Conservation (phyloP, 148 eudicot genomes). For the Salicornia ramosissima region DNA sequence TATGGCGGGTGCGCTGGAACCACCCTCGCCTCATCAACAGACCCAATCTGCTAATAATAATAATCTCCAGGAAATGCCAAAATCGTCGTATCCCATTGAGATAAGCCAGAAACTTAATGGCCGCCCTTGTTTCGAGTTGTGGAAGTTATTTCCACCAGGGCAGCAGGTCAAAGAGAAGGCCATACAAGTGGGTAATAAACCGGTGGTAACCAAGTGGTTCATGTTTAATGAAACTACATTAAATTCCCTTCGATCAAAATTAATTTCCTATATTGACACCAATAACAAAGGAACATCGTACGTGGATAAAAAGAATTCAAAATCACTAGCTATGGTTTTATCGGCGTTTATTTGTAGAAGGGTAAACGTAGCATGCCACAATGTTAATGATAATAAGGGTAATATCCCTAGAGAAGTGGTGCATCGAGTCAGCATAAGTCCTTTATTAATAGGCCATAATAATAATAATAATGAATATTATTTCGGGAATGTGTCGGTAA, state of each 20-base stretch:
- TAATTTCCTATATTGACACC: neutral
- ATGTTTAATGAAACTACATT: conserved; percentile 25
- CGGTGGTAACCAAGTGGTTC: conserved; percentile 28
- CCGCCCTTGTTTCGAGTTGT: conserved; percentile 13
- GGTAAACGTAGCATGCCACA: conserved; percentile 15
- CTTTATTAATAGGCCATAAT: conserved; percentile 14
- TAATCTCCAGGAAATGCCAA: too few relatives aligned
- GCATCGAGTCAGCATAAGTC: conserved; percentile 29
- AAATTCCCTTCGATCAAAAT: conserved; percentile 9
- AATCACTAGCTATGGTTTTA: conserved; percentile 22
- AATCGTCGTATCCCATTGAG: too few relatives aligned
- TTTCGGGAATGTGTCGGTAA: conserved; percentile 31
- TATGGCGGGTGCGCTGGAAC: conserved; percentile 9
- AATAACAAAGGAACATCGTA: too few relatives aligned
- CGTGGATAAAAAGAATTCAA: too few relatives aligned
- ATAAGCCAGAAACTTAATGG: too few relatives aligned
- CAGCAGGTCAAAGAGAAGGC: neutral
- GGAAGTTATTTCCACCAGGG: conserved; percentile 25
- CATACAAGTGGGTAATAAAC: too few relatives aligned
- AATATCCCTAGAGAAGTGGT: neutral
- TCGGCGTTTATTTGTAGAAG: conserved; percentile 38
- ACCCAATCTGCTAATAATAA: neutral
- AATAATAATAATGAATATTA: conserved; percentile 17
- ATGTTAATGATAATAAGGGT: neutral
- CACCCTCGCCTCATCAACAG: neutral